Percentiles rank a stretch among this genome's conserved stretches.
Evolutionary conservation across 768 basidiomycete species (phyloP).

Genomic region (Jaapia argillacea): DNA sequence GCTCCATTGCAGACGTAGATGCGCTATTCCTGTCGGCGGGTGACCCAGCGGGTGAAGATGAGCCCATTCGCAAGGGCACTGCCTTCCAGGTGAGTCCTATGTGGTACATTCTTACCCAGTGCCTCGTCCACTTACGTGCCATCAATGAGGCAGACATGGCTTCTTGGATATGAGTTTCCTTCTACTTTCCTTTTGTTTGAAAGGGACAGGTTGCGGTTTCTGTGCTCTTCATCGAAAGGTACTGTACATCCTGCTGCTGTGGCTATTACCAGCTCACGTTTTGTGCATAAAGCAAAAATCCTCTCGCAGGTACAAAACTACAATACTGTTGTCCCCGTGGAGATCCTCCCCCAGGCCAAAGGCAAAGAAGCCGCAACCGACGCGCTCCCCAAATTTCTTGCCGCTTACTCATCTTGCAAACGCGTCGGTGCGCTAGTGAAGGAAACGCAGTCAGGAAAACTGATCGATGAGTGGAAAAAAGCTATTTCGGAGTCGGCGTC

Average conservation of each 20-base stretch:
- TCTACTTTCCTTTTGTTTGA: conserved; percentile 84
- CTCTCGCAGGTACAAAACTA: conserved; percentile 65
- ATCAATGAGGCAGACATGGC: conserved; percentile 68
- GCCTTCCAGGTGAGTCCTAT: conserved; percentile 69
- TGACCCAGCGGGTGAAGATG: conserved; percentile 77
- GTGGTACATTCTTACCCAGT: conserved; percentile 1
- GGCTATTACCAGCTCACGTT: too few relatives aligned
- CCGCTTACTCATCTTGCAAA: conserved; percentile 46
- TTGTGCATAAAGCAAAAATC: conserved; percentile 68
- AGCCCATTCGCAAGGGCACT: conserved; percentile 83
- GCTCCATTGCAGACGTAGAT: conserved; percentile 56
- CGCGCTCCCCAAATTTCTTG: conserved; percentile 59
- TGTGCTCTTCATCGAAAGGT: conserved; percentile 91
- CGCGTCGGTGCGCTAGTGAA: conserved; percentile 73
- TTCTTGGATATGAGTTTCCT: conserved; percentile 96
- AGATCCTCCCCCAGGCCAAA: conserved; percentile 72
- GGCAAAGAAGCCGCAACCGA: conserved; percentile 71
- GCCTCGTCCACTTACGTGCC: not conserved
- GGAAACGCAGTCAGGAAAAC: conserved; percentile 78
- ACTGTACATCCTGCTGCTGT: conserved; percentile 10
- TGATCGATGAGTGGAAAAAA: conserved; percentile 79
- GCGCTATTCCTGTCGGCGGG: conserved; percentile 66
- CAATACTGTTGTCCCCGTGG: conserved; percentile 49
- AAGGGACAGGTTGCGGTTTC: conserved; percentile 63
- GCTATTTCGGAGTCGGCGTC: conserved; percentile 40